A percentile compares a stretch with the other conserved stretches of the same genome.
Evolutionary conservation across 768 basidiomycete species (phyloP).

Genomic region (Mycena albidolilacea): DNA sequence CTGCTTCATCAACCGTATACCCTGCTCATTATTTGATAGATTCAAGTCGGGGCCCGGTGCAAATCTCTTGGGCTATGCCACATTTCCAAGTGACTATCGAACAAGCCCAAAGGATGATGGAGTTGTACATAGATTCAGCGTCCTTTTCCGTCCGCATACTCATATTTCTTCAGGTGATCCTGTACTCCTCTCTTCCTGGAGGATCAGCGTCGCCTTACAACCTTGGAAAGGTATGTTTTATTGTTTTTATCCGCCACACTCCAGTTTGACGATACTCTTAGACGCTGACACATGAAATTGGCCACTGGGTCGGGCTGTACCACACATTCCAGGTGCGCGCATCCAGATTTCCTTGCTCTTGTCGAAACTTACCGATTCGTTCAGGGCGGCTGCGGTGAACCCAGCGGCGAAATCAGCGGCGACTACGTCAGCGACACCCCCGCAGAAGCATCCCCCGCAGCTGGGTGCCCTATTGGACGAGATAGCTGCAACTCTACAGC

Average conservation of each 20-base stretch:
- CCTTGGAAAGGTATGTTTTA: conserved; percentile 53
- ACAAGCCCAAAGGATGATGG: conserved; percentile 64
- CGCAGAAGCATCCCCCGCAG: conserved; percentile 44
- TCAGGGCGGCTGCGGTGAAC: conserved; percentile 45
- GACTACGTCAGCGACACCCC: conserved; percentile 50
- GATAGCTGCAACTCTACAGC: background rate
- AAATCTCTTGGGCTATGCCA: conserved; percentile 68
- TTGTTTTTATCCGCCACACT: no score
- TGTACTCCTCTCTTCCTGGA: conserved; percentile 58
- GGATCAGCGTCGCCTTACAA: conserved; percentile 59
- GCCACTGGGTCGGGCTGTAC: conserved; percentile 75
- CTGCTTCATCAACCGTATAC: background rate
- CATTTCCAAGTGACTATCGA: conserved; percentile 63
- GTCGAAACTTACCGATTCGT: conserved; percentile 56
- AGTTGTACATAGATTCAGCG: conserved; percentile 39
- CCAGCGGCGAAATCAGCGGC: conserved; percentile 34
- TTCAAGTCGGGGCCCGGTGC: conserved; percentile 55
- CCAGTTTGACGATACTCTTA: conserved; percentile 33
- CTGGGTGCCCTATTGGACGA: conserved; percentile 48
- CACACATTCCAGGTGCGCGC: conserved; percentile 71
- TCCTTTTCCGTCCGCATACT: background rate
- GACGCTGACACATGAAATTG: conserved; percentile 70
- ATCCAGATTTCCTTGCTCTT: conserved; percentile 39
- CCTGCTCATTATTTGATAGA: conserved; percentile 36
- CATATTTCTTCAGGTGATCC: conserved; percentile 45